A percentile compares a stretch with the other conserved stretches of the same genome.
Conservation (phyloP, 179 eudicot genomes). For the Pouteria campechiana region DNA sequence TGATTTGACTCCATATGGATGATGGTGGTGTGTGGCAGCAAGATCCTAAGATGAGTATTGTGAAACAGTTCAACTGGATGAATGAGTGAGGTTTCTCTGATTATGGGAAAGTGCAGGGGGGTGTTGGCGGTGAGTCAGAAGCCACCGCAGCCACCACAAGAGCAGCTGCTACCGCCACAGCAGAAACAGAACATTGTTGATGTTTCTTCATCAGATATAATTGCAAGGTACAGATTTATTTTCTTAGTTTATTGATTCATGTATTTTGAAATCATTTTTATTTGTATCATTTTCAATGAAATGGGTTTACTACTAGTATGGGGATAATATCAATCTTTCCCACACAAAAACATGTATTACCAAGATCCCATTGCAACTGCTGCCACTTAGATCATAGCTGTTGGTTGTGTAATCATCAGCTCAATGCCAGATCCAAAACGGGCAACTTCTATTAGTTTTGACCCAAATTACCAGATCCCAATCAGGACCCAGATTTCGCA, state of each 20-base stretch:
- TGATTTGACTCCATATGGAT: conserved; percentile 53
- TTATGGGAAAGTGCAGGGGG: conserved; percentile 61
- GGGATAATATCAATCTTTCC: conserved; percentile 27
- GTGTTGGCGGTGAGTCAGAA: conserved; percentile 24
- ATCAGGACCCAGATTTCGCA: conserved; percentile 43
- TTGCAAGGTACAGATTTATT: conserved; percentile 41
- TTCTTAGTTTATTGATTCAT: conserved; percentile 25
- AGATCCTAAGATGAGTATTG: conserved; percentile 22
- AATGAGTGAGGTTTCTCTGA: conserved; percentile 21
- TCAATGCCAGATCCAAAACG: conserved; percentile 37
- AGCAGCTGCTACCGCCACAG: conserved; percentile 10
- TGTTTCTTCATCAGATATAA: conserved; percentile 66
- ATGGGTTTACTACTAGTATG: conserved; percentile 15
- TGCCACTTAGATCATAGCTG: conserved; percentile 27
- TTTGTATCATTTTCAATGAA: conserved; percentile 9
- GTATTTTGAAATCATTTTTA: background rate
- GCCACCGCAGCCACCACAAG: conserved; percentile 13
- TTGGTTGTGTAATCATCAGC: conserved; percentile 13
- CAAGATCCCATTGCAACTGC: conserved; percentile 50
- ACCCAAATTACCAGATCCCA: conserved; percentile 30
- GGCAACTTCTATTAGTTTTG: conserved; percentile 12
- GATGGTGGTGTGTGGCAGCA: too few species aligned
- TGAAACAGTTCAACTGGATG: conserved; percentile 46
- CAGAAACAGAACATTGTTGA: conserved; percentile 28
- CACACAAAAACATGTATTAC: conserved; percentile 40